phyloP scores from a whole-genome alignment of 2,329 filamentous ascomycete genomes.

The Penicillium concentricum region DNA sequence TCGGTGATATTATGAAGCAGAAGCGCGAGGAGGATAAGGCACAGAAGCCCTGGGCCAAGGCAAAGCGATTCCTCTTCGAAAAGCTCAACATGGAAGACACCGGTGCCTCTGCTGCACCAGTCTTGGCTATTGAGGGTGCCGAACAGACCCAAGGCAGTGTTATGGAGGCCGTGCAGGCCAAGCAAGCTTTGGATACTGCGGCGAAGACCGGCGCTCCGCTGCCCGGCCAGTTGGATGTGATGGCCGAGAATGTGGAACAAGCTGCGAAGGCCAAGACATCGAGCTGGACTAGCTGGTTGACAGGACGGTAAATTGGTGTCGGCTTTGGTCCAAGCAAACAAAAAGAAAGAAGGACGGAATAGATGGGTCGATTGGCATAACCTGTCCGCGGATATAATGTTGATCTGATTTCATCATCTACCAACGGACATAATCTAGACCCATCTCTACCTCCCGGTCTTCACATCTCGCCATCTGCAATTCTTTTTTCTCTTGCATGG shows the following conservation, averaged over 20 bases:
- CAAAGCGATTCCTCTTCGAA: constrained; percentile 40
- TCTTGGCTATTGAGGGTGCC: constrained; percentile 8
- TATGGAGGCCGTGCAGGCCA: constrained; percentile 38
- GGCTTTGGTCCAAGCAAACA: neutral
- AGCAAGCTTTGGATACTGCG: constrained; percentile 33
- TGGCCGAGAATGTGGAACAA: constrained; percentile 37
- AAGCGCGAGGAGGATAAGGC: constrained; percentile 42
- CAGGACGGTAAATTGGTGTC: constrained; percentile 30
- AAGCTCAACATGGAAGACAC: constrained; percentile 40
- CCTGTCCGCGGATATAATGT: neutral
- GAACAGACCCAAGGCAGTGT: constrained; percentile 27
- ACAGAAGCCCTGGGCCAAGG: constrained; percentile 39
- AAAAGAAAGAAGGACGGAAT: constrained; percentile 4
- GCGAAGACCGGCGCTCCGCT: constrained; percentile 16
- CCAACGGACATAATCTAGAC: neutral
- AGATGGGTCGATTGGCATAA: neutral
- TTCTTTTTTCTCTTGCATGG: constrained; percentile 23
- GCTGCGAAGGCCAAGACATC: constrained; percentile 37
- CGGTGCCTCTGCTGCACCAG: constrained; percentile 7
- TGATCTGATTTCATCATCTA: neutral
- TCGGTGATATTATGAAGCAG: constrained; percentile 42
- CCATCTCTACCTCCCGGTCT: neutral
- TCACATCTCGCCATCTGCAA: constrained; percentile 7
- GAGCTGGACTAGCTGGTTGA: constrained; percentile 44
- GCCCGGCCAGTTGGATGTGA: constrained; percentile 34